Evolutionary conservation across 2,329 filamentous ascomycete species (phyloP), one percentile per base, ranked within the genome.

Genomic region (Pseudocercospora eumusae): DNA sequence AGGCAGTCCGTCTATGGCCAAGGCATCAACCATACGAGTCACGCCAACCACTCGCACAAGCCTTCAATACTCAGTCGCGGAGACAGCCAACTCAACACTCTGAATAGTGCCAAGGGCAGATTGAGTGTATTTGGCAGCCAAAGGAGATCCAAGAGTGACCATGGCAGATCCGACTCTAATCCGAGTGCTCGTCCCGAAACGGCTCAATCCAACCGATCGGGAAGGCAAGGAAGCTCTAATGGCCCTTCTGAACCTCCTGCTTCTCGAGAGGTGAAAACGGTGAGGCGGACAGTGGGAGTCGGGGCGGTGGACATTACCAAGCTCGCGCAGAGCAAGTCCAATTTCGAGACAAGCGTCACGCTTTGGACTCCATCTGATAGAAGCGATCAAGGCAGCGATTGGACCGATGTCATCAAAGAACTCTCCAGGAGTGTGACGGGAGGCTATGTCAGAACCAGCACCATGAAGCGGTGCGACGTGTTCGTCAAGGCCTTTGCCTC

Each of bases 401-500:
- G 90, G 84, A 86, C 93, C 64, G 84, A 87, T 13, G 74, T 96
- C 53, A 82, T 96, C 59, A 82, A 84, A 36, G 87, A 90, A 53
- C 77, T 96, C n/a, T 81, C 92, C 69, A 85, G 88, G 15, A 93
- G 87, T 73, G 82, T 85, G 33, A 88, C 83, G n/a, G 88, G 89
- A 6, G 84, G 86, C 40, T 96, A 91, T 73, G 56, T 67, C 3
- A 70, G 67, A n/a, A 67, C 72, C 2, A 45, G 57, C n/a, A 50
- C 63, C 13, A 86, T 91, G 23, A 92, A 93, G 71, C 86, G 90
- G 27, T 78, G 98, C 5, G 90, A 93, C 67, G 80, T 97, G 1
- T 89, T 91, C 63, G 79, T 97, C 13, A 89, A 88, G 68, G 84
- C 90, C 1, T 97, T 97, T 74, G 84, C 86, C 36, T 84, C 89